These are phyloP conservation scores for Hypoxylon cercidicola DNA, from an alignment of 495 filamentous ascomycete genomes.

Conservation along the genomic window DNA sequence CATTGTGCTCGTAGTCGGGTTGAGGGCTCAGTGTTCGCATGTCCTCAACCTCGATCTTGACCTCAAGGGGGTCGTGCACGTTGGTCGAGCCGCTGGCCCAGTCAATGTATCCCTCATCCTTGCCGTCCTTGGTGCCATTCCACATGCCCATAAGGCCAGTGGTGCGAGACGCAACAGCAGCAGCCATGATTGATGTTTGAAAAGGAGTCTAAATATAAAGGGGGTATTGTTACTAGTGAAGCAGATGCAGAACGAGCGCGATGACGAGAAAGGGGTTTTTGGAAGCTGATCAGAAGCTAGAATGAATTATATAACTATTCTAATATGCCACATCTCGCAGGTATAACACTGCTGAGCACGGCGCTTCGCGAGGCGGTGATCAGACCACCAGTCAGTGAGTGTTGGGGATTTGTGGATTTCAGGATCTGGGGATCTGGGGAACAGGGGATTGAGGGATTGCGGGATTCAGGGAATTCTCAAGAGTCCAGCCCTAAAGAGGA, in stretches of 20 bases:
- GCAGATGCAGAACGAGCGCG: slow-evolving; percentile 10
- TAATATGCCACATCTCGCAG: too few species aligned
- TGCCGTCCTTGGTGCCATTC: slow-evolving; percentile 43
- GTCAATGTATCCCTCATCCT: slow-evolving; percentile 39
- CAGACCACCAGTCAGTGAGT: slow-evolving; percentile 20
- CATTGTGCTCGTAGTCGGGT: slow-evolving; percentile 36
- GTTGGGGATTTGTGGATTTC: slow-evolving; percentile 35
- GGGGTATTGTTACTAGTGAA: slow-evolving; percentile 11
- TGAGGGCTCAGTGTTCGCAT: slow-evolving; percentile 40
- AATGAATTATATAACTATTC: slow-evolving; percentile 37
- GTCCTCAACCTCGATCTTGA: slow-evolving; percentile 43
- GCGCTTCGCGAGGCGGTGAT: neutral
- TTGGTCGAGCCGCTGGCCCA: slow-evolving; percentile 41
- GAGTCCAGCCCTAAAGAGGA: slow-evolving; percentile 8
- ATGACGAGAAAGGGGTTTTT: slow-evolving; percentile 10
- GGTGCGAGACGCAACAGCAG: slow-evolving; percentile 39
- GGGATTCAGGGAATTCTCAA: slow-evolving; percentile 37
- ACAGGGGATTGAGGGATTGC: slow-evolving; percentile 42
- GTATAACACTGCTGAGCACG: too few species aligned
- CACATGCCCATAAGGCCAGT: slow-evolving; percentile 47
- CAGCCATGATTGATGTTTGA: slow-evolving; percentile 33
- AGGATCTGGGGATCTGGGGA: slow-evolving; percentile 37
- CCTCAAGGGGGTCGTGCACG: slow-evolving; percentile 39
- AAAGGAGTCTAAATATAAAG: slow-evolving; percentile 4
- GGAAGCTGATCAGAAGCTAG: neutral